A percentile compares a stretch with the other conserved stretches of the same genome.
These are phyloP conservation scores for Linnemannia exigua DNA, from an alignment of 192 early-diverging fungal species.

Conservation along the genomic window DNA sequence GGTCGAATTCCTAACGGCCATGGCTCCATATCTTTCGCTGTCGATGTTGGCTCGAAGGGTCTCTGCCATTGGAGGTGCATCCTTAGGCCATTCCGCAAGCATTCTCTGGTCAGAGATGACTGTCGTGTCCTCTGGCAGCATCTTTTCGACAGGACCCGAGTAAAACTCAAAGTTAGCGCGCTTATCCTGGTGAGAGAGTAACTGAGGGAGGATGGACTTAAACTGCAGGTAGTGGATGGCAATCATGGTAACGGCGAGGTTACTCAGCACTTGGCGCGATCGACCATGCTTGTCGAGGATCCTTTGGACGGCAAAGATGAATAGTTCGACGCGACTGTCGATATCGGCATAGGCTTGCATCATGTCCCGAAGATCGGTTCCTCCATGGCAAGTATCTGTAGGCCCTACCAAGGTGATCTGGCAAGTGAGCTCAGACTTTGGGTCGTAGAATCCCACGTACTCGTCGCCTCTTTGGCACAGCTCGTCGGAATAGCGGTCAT, in stretches of 20 bases:
- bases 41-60: too few species aligned
- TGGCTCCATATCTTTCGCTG: too few species aligned
- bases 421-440: not conserved
- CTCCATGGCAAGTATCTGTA: not conserved
- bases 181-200: not conserved
- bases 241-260: constrained; percentile 3
- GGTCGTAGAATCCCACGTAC: constrained; percentile 5
- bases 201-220: not conserved
- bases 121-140: not conserved
- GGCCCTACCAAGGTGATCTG: not conserved
- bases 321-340: not conserved
- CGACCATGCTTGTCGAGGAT: not conserved
- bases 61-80: too few species aligned
- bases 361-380: not conserved
- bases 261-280: not conserved
- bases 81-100: too few species aligned
- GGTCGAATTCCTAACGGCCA: too few species aligned
- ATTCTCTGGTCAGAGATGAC: too few species aligned
- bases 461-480: not conserved
- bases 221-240: not conserved
- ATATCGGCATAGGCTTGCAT: not conserved
- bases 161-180: not conserved
- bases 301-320: not conserved
- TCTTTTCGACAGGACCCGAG: not conserved
- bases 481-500: not conserved